Evolutionary conservation across 2,329 filamentous ascomycete species (phyloP).

Genomic region (Paraconiothyrium brasiliense): DNA sequence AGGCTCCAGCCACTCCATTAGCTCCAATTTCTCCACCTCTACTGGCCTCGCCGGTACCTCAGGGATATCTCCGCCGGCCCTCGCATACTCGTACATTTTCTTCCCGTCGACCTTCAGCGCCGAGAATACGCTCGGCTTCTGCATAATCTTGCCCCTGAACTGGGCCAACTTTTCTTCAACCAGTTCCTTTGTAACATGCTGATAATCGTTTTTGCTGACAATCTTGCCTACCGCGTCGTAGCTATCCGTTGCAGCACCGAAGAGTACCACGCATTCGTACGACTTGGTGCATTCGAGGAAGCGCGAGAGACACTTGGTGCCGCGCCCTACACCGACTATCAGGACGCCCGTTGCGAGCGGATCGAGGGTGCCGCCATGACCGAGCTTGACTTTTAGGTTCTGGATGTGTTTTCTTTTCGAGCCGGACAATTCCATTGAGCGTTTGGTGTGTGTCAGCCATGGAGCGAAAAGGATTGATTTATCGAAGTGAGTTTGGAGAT

Average conservation of each 20-base stretch:
- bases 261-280: slow-evolving; percentile 89
- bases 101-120: slow-evolving; percentile 94
- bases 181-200: slow-evolving; percentile 79
- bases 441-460: slow-evolving; percentile 73
- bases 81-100: slow-evolving; percentile 93
- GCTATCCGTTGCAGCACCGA: slow-evolving; percentile 90
- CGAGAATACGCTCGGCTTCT: slow-evolving; percentile 91
- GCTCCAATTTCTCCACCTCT: slow-evolving; percentile 77
- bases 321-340: slow-evolving; percentile 85
- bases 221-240: slow-evolving; percentile 90
- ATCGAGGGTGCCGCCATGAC: slow-evolving; percentile 94
- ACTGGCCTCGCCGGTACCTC: slow-evolving; percentile 85
- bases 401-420: slow-evolving; percentile 65
- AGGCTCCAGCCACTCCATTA: slow-evolving; percentile 84
- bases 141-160: slow-evolving; percentile 85
- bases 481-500: slow-evolving; percentile 85
- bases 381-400: slow-evolving; percentile 80
- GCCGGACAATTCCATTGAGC: slow-evolving; percentile 63
- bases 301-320: slow-evolving; percentile 80
- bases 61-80: slow-evolving; percentile 86
- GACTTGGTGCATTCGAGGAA: slow-evolving; percentile 92
- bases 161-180: slow-evolving; percentile 79
- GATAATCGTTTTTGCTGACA: slow-evolving; percentile 76
- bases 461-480: slow-evolving; percentile 81
- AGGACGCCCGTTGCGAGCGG: slow-evolving; percentile 93